These are phyloP conservation scores for Debaryomyces sp. DNA, from an alignment of 1,139 yeast species.

Conservation along the genomic window DNA sequence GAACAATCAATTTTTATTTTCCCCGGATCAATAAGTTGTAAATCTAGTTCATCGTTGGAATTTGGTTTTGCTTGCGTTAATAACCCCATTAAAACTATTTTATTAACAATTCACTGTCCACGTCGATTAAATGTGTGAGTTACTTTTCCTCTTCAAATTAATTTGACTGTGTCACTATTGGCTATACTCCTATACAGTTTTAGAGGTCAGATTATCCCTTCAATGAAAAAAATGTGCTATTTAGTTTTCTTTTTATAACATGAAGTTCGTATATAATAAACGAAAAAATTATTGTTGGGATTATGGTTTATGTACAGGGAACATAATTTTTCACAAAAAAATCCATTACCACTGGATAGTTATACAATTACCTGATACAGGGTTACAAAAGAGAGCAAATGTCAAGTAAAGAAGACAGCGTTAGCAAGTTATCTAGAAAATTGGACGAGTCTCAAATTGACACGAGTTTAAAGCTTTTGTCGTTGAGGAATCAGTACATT, in stretches of 20 bases:
- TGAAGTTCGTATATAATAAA: neutral
- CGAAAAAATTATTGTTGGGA: constrained; percentile 8
- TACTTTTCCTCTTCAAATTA: neutral
- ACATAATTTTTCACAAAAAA: constrained; percentile 2
- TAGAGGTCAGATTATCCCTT: neutral
- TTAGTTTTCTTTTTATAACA: neutral
- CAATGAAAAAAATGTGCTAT: neutral
- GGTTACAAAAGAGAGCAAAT: neutral
- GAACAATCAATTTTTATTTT: constrained; percentile 49
- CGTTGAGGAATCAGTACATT: constrained; percentile 33
- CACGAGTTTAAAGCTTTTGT: constrained; percentile 15
- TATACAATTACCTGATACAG: neutral
- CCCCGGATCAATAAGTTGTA: constrained; percentile 38
- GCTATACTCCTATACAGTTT: neutral
- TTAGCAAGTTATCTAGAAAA: neutral
- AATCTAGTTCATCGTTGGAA: constrained; percentile 20
- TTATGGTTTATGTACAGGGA: constrained; percentile 4
- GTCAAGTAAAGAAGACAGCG: neutral
- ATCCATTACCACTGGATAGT: neutral
- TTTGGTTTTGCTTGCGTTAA: neutral
- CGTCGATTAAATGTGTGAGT: neutral
- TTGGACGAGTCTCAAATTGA: neutral
- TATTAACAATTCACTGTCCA: neutral
- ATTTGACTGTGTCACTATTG: neutral
- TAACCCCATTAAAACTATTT: constrained; percentile 4